These are phyloP conservation scores for Tribonema minus DNA, from an alignment of 108 stramenopile genomes.

Conservation along the genomic window DNA sequence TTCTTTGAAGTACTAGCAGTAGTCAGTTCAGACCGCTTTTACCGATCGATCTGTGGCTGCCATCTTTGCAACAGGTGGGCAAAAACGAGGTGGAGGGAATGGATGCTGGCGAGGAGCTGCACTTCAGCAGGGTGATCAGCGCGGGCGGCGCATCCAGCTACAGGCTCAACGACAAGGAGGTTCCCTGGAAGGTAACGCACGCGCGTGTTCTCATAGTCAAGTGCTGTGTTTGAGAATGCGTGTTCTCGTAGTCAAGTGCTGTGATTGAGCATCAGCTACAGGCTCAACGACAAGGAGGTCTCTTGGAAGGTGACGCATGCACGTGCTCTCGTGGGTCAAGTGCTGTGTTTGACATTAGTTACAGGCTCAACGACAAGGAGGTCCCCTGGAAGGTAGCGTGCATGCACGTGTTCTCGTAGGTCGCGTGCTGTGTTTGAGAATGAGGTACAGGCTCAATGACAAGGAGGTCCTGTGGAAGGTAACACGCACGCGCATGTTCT, in stretches of 20 bases:
- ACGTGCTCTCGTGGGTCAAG: no score
- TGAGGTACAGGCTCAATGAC: conserved; percentile 79
- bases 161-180: conserved; percentile 69
- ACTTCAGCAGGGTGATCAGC: conserved; percentile 77
- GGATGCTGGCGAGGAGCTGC: conserved; percentile 56
- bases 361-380: conserved; percentile 70
- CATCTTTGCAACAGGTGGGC: no score
- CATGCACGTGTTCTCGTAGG: no score
- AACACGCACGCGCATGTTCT: no score
- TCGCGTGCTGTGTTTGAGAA: conserved; percentile 64
- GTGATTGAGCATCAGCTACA: conserved; percentile 62
- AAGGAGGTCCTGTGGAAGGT: conserved; percentile 59
- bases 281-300: conserved; percentile 69
- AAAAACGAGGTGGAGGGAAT: conserved; percentile 42
- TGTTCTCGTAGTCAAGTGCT: neutral
- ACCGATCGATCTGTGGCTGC: no score
- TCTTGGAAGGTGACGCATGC: conserved; percentile 44
- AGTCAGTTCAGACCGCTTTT: no score
- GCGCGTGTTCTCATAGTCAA: neutral
- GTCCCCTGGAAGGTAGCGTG: conserved; percentile 56
- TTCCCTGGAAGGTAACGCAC: conserved; percentile 48
- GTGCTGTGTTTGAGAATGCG: neutral
- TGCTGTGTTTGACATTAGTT: conserved; percentile 71
- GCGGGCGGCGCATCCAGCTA: conserved; percentile 76
- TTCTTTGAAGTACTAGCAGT: no score